These are phyloP conservation scores for Chenopodium quinoa DNA, from an alignment of 148 eudicot species.

Conservation along the genomic window DNA sequence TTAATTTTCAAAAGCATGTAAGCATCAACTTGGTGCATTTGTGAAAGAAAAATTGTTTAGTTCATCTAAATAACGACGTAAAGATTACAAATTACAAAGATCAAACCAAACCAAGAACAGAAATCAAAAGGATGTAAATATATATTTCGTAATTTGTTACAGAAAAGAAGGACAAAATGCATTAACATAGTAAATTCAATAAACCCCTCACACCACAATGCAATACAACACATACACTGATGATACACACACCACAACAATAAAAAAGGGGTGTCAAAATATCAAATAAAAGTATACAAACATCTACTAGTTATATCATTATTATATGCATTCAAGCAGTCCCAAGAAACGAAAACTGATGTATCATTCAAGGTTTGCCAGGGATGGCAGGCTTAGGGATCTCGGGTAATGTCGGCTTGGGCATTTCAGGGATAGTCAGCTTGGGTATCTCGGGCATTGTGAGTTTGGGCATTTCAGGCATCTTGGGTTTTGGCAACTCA, in stretches of 20 bases:
- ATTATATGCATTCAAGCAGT: not conserved
- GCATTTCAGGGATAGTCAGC: conserved; percentile 1
- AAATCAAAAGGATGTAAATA: not conserved
- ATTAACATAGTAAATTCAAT: not conserved
- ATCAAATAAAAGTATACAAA: too few species aligned
- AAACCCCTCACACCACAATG: too few species aligned
- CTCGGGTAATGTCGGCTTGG: not conserved
- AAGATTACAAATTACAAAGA: not conserved
- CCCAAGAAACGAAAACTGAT: not conserved
- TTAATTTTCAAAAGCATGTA: too few species aligned
- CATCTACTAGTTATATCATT: not conserved
- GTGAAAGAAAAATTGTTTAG: not conserved
- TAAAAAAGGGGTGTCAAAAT: too few species aligned
- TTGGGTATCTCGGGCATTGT: not conserved
- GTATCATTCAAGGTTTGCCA: not conserved
- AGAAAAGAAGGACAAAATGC: not conserved
- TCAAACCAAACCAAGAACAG: not conserved
- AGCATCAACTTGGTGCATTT: not conserved
- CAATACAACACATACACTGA: too few species aligned
- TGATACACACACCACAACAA: too few species aligned
- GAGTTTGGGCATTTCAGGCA: not conserved
- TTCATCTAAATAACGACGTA: not conserved
- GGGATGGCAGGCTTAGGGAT: conserved; percentile 1
- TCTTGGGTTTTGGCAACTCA: not conserved
- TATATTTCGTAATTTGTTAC: too few species aligned